These are phyloP conservation scores for Dactylellina leptospora DNA, from an alignment of 2,329 filamentous ascomycete species.

Conservation along the genomic window DNA sequence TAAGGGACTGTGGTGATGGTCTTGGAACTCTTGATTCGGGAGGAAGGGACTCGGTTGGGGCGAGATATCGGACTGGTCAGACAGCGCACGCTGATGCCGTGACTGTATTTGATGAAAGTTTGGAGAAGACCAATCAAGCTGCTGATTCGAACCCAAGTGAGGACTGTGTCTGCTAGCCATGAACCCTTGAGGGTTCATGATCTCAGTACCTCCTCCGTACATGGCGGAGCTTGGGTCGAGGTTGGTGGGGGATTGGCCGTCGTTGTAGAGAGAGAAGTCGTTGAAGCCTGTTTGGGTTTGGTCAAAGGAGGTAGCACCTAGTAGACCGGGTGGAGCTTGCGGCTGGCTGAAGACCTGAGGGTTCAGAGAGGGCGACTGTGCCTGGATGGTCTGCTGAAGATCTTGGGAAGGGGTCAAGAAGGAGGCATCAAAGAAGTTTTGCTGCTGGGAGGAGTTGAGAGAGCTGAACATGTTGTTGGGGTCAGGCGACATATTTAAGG, in stretches of 20 bases:
- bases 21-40: constrained; percentile 55
- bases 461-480: constrained; percentile 44
- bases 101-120: constrained; percentile 51
- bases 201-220: constrained; percentile 50
- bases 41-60: constrained; percentile 55
- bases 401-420: constrained; percentile 44
- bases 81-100: constrained; percentile 48
- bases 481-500: constrained; percentile 51
- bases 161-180: constrained; percentile 42
- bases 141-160: constrained; percentile 35
- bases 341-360: constrained; percentile 48
- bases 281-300: constrained; percentile 37
- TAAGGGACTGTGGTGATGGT: constrained; percentile 55
- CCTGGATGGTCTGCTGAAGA: constrained; percentile 37
- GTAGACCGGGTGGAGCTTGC: constrained; percentile 18
- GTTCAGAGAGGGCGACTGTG: constrained; percentile 43
- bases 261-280: constrained; percentile 52
- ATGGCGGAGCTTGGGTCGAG: constrained; percentile 43
- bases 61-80: constrained; percentile 56
- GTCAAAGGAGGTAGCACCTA: constrained; percentile 24
- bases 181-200: constrained; percentile 50
- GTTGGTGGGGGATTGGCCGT: constrained; percentile 44
- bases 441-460: constrained; percentile 35
- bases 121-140: constrained; percentile 49
- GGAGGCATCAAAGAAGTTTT: constrained; percentile 44